Evolutionary conservation across 208 protist species (phyloP).

Genomic region (Leishmania major): DNA sequence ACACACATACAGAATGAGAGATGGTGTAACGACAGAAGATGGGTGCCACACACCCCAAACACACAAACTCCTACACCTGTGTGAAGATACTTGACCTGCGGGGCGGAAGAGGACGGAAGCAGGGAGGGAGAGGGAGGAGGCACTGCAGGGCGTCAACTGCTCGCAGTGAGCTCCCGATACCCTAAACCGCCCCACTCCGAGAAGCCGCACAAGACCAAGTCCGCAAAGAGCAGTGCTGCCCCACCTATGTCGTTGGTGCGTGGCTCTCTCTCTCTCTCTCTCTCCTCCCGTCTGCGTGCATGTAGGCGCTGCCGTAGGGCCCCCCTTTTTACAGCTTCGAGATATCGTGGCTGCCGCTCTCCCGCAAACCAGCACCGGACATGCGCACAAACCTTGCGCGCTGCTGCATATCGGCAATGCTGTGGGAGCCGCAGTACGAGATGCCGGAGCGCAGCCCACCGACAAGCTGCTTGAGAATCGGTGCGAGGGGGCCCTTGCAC

Average conservation of each 20-base stretch:
- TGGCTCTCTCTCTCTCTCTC: background rate
- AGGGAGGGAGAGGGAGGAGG: background rate
- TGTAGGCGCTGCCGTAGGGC: background rate
- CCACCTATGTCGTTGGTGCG: background rate
- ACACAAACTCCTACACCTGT: background rate
- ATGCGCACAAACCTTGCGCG: conserved; percentile 86
- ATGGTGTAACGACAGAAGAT: too few species aligned
- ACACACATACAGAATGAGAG: background rate
- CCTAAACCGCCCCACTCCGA: background rate
- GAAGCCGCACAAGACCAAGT: background rate
- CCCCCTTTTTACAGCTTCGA: conserved; percentile 70
- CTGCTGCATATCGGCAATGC: conserved; percentile 82
- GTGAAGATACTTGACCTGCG: background rate
- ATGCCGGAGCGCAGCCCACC: conserved; percentile 90
- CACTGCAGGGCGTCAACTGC: conserved; percentile 1
- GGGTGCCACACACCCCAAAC: too few species aligned
- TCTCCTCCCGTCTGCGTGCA: background rate
- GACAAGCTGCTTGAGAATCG: conserved; percentile 86
- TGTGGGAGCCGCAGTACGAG: conserved; percentile 87
- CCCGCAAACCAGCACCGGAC: conserved; percentile 76
- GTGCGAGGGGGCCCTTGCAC: conserved; percentile 76
- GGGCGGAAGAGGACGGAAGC: background rate
- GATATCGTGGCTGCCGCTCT: conserved; percentile 91
- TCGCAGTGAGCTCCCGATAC: background rate
- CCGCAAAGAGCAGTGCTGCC: background rate